phyloP scores from a whole-genome alignment of 495 filamentous ascomycete genomes.

The Lasiosphaeria miniovina region DNA sequence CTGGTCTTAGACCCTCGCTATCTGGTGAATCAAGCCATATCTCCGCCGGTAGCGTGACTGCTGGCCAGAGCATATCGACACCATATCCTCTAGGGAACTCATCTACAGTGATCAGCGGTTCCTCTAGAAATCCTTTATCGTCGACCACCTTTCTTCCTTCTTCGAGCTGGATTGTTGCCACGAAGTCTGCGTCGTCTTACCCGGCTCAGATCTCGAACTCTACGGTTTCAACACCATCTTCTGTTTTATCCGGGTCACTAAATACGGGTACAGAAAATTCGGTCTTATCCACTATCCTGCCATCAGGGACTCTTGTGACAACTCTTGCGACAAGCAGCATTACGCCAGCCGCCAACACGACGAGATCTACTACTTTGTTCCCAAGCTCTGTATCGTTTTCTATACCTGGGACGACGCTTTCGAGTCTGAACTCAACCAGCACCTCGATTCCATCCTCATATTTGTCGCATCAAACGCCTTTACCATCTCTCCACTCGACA shows the following conservation, averaged over 20 bases:
- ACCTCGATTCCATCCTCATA: neutral
- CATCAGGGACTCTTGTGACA: neutral
- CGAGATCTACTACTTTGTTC: too few species aligned
- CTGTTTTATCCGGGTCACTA: neutral
- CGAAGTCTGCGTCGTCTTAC: neutral
- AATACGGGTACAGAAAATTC: neutral
- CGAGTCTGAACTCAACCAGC: neutral
- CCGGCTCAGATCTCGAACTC: neutral
- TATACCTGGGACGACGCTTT: neutral
- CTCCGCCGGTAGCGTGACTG: neutral
- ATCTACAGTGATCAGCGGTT: neutral
- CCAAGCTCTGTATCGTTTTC: too few species aligned
- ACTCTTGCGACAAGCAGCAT: neutral
- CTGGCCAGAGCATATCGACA: neutral
- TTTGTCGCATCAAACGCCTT: neutral
- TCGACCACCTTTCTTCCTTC: neutral
- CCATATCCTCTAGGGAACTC: constrained; percentile 7
- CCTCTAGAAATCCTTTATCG: neutral
- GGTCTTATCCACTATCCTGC: neutral
- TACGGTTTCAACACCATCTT: neutral
- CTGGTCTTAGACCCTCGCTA: neutral
- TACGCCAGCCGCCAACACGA: neutral
- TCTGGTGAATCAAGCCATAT: neutral
- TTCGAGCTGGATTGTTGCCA: neutral
- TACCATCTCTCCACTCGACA: neutral